Conservation (phyloP, 2,329 filamentous ascomycete species). For the Cercospora zeina region DNA sequence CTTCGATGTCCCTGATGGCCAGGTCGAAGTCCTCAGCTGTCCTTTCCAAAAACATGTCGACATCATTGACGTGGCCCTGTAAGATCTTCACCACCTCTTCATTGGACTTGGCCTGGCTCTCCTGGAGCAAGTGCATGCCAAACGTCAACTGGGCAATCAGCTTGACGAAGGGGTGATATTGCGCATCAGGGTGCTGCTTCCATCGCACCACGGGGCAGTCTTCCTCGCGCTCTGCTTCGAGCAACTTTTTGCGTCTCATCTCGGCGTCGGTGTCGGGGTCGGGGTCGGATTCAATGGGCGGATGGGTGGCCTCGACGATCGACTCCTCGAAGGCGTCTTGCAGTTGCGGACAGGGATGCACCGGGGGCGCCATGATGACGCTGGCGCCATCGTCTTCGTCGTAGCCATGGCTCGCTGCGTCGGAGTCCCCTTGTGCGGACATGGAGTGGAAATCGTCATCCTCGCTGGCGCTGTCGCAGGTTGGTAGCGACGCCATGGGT, state of each 20-base stretch:
- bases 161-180: slow-evolving; percentile 85
- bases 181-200: slow-evolving; percentile 72
- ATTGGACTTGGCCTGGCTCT: slow-evolving; percentile 84
- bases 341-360: slow-evolving; percentile 73
- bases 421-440: slow-evolving; percentile 22
- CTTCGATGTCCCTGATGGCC: slow-evolving; percentile 74
- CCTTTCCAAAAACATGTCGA: slow-evolving; percentile 86
- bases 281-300: slow-evolving; percentile 41
- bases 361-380: slow-evolving; percentile 44
- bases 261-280: slow-evolving; percentile 53
- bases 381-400: slow-evolving; percentile 15
- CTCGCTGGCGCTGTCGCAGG: slow-evolving; percentile 25
- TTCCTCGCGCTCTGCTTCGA: slow-evolving; percentile 68
- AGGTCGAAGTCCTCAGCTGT: slow-evolving; percentile 81
- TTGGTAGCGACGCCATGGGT: slow-evolving; percentile 27
- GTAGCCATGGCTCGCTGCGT: background rate
- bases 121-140: slow-evolving; percentile 82
- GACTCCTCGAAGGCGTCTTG: slow-evolving; percentile 83
- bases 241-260: slow-evolving; percentile 63
- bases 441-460: slow-evolving; percentile 36
- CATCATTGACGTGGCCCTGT: slow-evolving; percentile 88
- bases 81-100: slow-evolving; percentile 84
- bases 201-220: slow-evolving; percentile 68
- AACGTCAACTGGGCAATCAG: slow-evolving; percentile 90
- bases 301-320: slow-evolving; percentile 67